Base-by-base conservation (phyloP, 164 flowering plant genomes). In the Brasenia schreberi region DNA sequence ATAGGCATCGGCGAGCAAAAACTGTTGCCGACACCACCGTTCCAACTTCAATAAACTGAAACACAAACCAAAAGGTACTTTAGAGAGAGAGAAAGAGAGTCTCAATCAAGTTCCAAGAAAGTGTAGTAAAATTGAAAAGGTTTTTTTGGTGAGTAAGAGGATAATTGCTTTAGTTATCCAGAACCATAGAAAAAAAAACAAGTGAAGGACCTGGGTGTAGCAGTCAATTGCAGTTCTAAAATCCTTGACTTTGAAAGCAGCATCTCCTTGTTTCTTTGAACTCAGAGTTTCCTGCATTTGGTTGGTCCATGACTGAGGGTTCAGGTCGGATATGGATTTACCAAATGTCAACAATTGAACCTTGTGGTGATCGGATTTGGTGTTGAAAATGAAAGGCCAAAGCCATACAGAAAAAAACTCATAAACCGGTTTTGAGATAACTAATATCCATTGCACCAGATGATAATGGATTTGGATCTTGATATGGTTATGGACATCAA, bases 21-120 rank as follows among this genome's bases (percentile, higher is more conserved):
- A 87, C 84, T 7, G 97, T 92, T 19, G 97, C 96, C 64, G 97
- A 92, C 64, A 89, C 83, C 96, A 87, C 85, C 19, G 90, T 92
- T 67, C 96, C 97, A 43, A 77, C 94, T 18, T 89, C 94, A 61
- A 92, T 84, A 79, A 92, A 92, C 97, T 92, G 94, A 77, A 81
- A 56, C 68, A 1, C 18, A 65, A 44, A 59, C 61, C 6, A n/a
- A 19, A 19, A 49, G 17, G 7, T 49, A 33, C 39, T 3, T 33
- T 33, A 33, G 39, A 33, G 39, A 33, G 39, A 33, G 4, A 33
- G 39, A 33, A 33, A 33, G 39, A 33, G 39, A 33, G 4, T 1
- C 39, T 33, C 39, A 33, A 33, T 33, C 4, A 3, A 33, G 39
- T 33, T 33, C 39, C 39, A 33, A 33, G 39, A 33, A 33, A 33